These are phyloP conservation scores for Pogostemon cablin DNA, from an alignment of 257 asterid genomes.

Conservation along the genomic window DNA sequence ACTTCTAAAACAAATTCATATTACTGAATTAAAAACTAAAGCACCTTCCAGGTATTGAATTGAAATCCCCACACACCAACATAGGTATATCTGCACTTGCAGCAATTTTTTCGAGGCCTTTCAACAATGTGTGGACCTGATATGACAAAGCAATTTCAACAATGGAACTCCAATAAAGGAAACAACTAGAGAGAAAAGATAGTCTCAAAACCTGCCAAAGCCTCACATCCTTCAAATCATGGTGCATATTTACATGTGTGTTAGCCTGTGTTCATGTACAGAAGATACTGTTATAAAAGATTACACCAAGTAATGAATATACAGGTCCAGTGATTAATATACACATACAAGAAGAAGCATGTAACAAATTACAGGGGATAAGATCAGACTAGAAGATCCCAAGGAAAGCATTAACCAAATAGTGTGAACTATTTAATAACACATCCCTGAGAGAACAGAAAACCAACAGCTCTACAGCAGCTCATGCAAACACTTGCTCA, in stretches of 20 bases:
- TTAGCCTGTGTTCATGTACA: slow-evolving; percentile 72
- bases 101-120: slow-evolving; percentile 95
- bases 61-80: slow-evolving; percentile 98
- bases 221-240: slow-evolving; percentile 90
- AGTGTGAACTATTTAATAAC: background rate
- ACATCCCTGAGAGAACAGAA: too few relatives aligned
- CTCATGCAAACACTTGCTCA: too few relatives aligned
- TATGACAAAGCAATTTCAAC: slow-evolving; percentile 24
- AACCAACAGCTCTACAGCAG: too few relatives aligned
- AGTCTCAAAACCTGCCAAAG: slow-evolving; percentile 85
- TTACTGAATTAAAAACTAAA: slow-evolving; percentile 19
- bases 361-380: background rate
- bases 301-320: slow-evolving; percentile 26
- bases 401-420: background rate
- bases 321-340: slow-evolving; percentile 2
- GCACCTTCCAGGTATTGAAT: slow-evolving; percentile 89
- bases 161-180: slow-evolving; percentile 21
- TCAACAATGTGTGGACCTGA: slow-evolving; percentile 91
- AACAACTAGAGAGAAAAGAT: slow-evolving; percentile 19
- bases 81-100: slow-evolving; percentile 95
- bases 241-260: slow-evolving; percentile 91
- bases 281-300: slow-evolving; percentile 22
- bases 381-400: slow-evolving; percentile 1
- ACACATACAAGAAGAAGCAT: slow-evolving; percentile 11
- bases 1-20: slow-evolving; percentile 23